Evolutionary conservation across 257 asterid species (phyloP).

Genomic region (Verbascum thapsus): DNA sequence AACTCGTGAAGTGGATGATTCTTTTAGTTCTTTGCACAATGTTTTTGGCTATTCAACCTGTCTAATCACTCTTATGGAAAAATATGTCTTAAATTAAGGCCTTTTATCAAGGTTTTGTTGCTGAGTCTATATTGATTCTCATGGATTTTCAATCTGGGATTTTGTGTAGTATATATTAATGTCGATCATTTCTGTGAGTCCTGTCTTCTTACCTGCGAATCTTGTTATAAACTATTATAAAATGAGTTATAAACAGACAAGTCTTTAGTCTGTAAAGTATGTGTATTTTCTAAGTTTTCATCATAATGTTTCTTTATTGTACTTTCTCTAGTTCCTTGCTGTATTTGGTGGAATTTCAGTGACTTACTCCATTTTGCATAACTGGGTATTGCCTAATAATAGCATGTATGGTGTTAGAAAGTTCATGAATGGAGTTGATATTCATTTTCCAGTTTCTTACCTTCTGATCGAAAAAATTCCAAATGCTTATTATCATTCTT

Average conservation of each 20-base stretch:
- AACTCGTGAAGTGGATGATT: neutral
- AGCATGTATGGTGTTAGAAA: too few relatives aligned
- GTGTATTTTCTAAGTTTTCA: neutral
- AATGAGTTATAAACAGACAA: neutral
- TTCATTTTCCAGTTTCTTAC: neutral
- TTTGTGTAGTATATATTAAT: neutral
- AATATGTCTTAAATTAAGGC: neutral
- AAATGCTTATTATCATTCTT: too few relatives aligned
- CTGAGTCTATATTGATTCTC: neutral
- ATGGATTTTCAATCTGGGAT: neutral
- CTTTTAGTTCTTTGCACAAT: neutral
- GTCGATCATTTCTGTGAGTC: neutral
- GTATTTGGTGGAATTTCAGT: neutral
- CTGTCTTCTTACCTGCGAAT: neutral
- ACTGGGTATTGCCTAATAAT: too few relatives aligned
- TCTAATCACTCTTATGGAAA: neutral
- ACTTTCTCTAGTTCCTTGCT: neutral
- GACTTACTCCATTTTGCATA: neutral
- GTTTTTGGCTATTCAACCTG: neutral
- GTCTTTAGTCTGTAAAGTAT: neutral
- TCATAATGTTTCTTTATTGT: neutral
- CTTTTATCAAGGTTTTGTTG: neutral
- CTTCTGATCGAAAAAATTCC: too few relatives aligned
- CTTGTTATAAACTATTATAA: neutral
- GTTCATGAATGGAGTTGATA: too few relatives aligned